Base-by-base conservation (phyloP, 495 filamentous ascomycete species). In the Hypoxylon lenormandii region DNA sequence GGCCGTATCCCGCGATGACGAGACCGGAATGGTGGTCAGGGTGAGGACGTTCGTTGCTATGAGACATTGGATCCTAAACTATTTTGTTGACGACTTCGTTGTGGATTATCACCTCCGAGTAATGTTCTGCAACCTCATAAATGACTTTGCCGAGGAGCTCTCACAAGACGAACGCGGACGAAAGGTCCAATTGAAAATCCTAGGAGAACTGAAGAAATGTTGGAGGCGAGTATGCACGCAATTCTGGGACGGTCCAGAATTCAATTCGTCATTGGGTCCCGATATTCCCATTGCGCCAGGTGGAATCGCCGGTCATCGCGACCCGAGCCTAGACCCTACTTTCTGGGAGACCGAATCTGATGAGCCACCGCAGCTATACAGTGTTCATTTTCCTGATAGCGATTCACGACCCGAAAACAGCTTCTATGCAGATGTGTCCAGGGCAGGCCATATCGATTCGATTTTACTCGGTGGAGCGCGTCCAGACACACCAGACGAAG, bases 11-110 rank as follows among this genome's bases (percentile, higher is more conserved):
- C 85, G 91, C 47, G 78, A 85, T 36, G 92, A 96, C 72, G 92
- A 97, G 72, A 89, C 89, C 62, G 96, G 95, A 10, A 89, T 91
- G 68, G 91, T 98, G 23, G 96, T 99, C 16, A 86, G 92, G 50
- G 96, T 99, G 48, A 89, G 95, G 48, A 95, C 93, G 0, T 99
- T 99, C 80, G 96, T 97, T 19, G 95, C 96, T 21, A 84, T 98
- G 36, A 90, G 95, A 64, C 95, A 99, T 76, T 99, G 95, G 95
- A 94, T 99, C 60, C 79, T 99, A 66, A 99, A 99, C 73, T 99
- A 98, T 74, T 98, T 97, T 72, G 84, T 91, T 21, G 96, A 98
- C 77, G 95, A 99, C 76, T 99, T 97, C 76, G 88, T 96, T 16
- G 84, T 90, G n/a, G 88, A 94, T 72, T 88, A 91, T 66, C 81